Evolutionary conservation across 2,329 filamentous ascomycete species (phyloP).

Genomic region (Mariannaea sp.): DNA sequence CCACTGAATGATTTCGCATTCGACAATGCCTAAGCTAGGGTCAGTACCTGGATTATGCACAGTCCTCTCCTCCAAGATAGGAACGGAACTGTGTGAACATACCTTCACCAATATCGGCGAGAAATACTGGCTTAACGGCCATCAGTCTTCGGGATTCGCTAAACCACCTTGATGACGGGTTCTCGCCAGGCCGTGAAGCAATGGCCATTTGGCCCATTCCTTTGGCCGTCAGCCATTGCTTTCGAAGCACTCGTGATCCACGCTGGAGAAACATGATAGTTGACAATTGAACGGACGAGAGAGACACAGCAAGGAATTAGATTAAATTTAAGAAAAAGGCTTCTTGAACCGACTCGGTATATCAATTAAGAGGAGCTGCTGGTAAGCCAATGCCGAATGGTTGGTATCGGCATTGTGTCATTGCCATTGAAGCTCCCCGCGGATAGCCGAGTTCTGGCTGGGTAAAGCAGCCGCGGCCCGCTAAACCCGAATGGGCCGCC

Average conservation of each 20-base stretch:
- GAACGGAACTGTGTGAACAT: slow-evolving; percentile 26
- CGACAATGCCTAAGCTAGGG: slow-evolving; percentile 77
- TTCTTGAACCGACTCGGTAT: slow-evolving; percentile 23
- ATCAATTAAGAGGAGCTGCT: slow-evolving; percentile 29
- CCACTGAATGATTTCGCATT: slow-evolving; percentile 99
- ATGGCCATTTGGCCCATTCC: slow-evolving; percentile 45
- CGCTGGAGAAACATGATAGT: slow-evolving; percentile 59
- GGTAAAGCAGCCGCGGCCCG: slow-evolving; percentile 35
- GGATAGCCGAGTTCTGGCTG: slow-evolving; percentile 48
- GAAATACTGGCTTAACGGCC: slow-evolving; percentile 76
- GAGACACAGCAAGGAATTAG: slow-evolving; percentile 26
- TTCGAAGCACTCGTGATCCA: slow-evolving; percentile 54
- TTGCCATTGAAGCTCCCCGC: slow-evolving; percentile 39
- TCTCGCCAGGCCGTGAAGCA: slow-evolving; percentile 36
- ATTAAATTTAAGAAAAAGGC: too few species aligned
- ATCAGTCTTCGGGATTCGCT: slow-evolving; percentile 55
- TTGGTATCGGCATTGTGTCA: slow-evolving; percentile 45
- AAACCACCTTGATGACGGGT: slow-evolving; percentile 50
- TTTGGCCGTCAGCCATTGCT: slow-evolving; percentile 55
- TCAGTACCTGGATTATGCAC: slow-evolving; percentile 20
- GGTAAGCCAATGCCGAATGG: slow-evolving; percentile 35
- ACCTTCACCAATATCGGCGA: slow-evolving; percentile 90
- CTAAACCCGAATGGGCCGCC: slow-evolving; percentile 31
- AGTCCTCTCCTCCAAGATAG: too few species aligned
- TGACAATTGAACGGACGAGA: slow-evolving; percentile 23